Evolutionary conservation across 768 basidiomycete species (phyloP).

Genomic region (Suillus cothurnatus): DNA sequence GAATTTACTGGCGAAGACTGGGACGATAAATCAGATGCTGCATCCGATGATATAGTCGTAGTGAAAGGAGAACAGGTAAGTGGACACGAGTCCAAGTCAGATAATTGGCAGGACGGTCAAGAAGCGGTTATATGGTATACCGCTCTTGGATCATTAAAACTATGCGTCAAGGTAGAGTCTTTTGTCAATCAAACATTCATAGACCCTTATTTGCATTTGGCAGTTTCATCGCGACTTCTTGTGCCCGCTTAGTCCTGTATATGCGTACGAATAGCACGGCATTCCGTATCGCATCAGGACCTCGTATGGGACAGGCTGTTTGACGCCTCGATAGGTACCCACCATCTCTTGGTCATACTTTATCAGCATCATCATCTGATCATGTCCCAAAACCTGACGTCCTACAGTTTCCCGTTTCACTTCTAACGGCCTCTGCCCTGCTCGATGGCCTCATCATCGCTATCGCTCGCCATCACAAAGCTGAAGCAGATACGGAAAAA

Average conservation of each 20-base stretch:
- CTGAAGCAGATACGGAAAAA: constrained; percentile 23
- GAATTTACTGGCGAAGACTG: constrained; percentile 6
- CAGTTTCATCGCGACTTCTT: constrained; percentile 70
- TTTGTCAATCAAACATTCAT: background rate
- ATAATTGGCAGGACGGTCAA: constrained; percentile 4
- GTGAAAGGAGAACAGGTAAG: background rate
- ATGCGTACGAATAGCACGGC: constrained; percentile 54
- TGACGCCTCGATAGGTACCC: constrained; percentile 40
- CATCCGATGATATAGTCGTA: background rate
- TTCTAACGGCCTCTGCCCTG: constrained; percentile 56
- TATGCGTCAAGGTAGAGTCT: constrained; percentile 58
- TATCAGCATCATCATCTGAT: background rate
- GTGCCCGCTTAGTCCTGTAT: constrained; percentile 54
- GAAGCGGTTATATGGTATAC: constrained; percentile 56
- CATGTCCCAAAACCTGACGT: constrained; percentile 50
- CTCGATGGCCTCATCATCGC: constrained; percentile 45
- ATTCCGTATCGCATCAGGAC: constrained; percentile 45
- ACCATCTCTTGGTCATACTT: background rate
- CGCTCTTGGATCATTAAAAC: constrained; percentile 57
- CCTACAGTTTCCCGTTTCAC: constrained; percentile 51
- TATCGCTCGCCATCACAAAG: constrained; percentile 40
- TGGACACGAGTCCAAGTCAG: background rate
- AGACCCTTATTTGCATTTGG: background rate
- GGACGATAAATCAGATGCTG: constrained; percentile 6
- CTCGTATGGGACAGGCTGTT: constrained; percentile 61